A percentile compares a stretch with the other conserved stretches of the same genome.
Evolutionary conservation across 2,329 filamentous ascomycete genomes (phyloP).

Genomic region (Nothopassalora personata): DNA sequence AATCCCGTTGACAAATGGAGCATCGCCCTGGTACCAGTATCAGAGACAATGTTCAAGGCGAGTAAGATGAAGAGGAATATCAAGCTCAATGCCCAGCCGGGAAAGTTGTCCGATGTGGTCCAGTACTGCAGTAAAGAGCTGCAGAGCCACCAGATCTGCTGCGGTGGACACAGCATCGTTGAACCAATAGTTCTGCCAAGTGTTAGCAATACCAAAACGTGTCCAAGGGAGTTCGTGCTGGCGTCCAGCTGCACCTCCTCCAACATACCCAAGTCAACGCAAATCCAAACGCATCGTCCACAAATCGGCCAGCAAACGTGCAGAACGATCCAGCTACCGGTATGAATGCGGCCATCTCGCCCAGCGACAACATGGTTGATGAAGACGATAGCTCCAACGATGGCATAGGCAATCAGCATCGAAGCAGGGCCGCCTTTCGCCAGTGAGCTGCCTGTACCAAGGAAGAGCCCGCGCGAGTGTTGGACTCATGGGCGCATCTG

Average conservation of each 20-base stretch:
- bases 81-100: conserved; percentile 58
- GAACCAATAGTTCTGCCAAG: conserved; percentile 56
- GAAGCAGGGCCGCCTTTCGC: conserved; percentile 53
- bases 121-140: conserved; percentile 59
- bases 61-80: conserved; percentile 57
- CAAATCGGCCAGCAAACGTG: conserved; percentile 42
- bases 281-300: conserved; percentile 69
- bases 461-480: conserved; percentile 51
- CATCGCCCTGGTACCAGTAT: conserved; percentile 55
- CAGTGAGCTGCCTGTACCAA: conserved; percentile 53
- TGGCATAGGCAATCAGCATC: conserved; percentile 64
- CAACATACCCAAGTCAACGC: conserved; percentile 49
- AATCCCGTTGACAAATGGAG: conserved; percentile 61
- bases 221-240: neutral
- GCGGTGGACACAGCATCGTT: conserved; percentile 59
- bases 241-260: neutral
- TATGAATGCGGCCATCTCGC: conserved; percentile 79
- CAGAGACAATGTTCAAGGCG: conserved; percentile 48
- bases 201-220: conserved; percentile 18
- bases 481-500: conserved; percentile 1
- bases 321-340: conserved; percentile 70
- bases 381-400: conserved; percentile 68
- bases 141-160: conserved; percentile 55
- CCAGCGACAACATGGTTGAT: conserved; percentile 75
- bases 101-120: conserved; percentile 51